phyloP scores from a whole-genome alignment of 1,139 yeast species.

The Spencermartinsiella ligniputridi region DNA sequence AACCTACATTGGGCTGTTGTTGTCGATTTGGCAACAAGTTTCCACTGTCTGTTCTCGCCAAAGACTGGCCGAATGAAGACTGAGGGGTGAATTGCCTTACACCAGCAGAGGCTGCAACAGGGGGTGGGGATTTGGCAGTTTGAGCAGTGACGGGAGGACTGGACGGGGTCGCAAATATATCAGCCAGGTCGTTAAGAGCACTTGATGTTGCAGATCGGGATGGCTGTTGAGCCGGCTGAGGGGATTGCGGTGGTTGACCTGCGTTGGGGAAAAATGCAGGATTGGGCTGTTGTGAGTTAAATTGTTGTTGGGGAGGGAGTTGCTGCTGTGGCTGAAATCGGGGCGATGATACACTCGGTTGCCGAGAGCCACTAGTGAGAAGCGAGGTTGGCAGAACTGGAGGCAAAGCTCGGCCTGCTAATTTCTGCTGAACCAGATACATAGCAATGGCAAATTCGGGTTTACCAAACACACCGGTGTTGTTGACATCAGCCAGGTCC shows the following conservation, averaged over 20 bases:
- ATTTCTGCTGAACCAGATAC: slow-evolving; percentile 80
- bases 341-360: slow-evolving; percentile 12
- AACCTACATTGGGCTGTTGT: background rate
- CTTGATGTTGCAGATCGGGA: slow-evolving; percentile 12
- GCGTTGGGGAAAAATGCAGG: slow-evolving; percentile 14
- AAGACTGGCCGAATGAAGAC: slow-evolving; percentile 63
- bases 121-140: slow-evolving; percentile 10
- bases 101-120: slow-evolving; percentile 15
- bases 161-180: slow-evolving; percentile 38
- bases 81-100: slow-evolving; percentile 30
- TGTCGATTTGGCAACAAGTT: background rate
- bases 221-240: slow-evolving; percentile 1
- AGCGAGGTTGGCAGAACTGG: slow-evolving; percentile 36
- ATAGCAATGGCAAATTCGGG: slow-evolving; percentile 90
- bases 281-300: slow-evolving; percentile 17
- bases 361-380: slow-evolving; percentile 15
- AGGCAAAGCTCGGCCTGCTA: slow-evolving; percentile 76
- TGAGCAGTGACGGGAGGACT: slow-evolving; percentile 25
- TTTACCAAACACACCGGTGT: slow-evolving; percentile 75
- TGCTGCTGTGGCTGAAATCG: slow-evolving; percentile 8
- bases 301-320: slow-evolving; percentile 8
- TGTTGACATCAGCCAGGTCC: slow-evolving; percentile 91
- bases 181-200: slow-evolving; percentile 33
- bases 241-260: slow-evolving; percentile 4
- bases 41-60: slow-evolving; percentile 27